These are phyloP conservation scores for Fusarium goolgardi DNA, from an alignment of 2,329 filamentous ascomycete species.

Conservation along the genomic window DNA sequence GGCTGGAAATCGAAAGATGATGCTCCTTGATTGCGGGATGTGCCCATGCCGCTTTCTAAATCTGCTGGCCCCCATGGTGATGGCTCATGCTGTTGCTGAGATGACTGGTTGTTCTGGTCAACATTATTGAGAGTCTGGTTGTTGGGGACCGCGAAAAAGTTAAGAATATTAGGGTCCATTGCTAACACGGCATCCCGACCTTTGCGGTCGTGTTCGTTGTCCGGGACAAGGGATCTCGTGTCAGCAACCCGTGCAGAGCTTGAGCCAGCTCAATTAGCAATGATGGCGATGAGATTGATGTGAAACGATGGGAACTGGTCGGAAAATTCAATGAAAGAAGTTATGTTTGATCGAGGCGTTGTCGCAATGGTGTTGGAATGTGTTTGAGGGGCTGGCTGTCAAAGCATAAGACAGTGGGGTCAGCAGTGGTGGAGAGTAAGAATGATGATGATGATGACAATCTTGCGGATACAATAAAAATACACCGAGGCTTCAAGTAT, in stretches of 20 bases:
- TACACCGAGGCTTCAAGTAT: background rate
- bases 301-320: slow-evolving; percentile 3
- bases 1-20: slow-evolving; percentile 48
- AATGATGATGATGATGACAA: slow-evolving; percentile 21
- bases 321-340: slow-evolving; percentile 18
- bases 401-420: slow-evolving; percentile 40
- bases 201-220: slow-evolving; percentile 42
- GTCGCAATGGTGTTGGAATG: slow-evolving; percentile 36
- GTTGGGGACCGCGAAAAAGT: slow-evolving; percentile 48
- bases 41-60: slow-evolving; percentile 37
- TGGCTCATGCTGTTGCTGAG: slow-evolving; percentile 41
- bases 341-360: slow-evolving; percentile 20
- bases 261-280: slow-evolving; percentile 40
- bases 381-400: slow-evolving; percentile 34
- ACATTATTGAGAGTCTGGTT: slow-evolving; percentile 48
- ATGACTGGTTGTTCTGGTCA: slow-evolving; percentile 45
- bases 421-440: slow-evolving; percentile 16
- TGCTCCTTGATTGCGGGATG: slow-evolving; percentile 45
- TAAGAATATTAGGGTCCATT: slow-evolving; percentile 49
- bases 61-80: slow-evolving; percentile 40
- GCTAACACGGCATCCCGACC: slow-evolving; percentile 50
- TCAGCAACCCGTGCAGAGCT: slow-evolving; percentile 36
- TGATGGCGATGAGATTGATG: slow-evolving; percentile 2
- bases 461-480: slow-evolving; percentile 26
- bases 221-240: slow-evolving; percentile 36